A percentile compares a stretch with the other conserved stretches of the same genome.
Conservation (phyloP, 441 rosid species). For the Populus hybrid region DNA sequence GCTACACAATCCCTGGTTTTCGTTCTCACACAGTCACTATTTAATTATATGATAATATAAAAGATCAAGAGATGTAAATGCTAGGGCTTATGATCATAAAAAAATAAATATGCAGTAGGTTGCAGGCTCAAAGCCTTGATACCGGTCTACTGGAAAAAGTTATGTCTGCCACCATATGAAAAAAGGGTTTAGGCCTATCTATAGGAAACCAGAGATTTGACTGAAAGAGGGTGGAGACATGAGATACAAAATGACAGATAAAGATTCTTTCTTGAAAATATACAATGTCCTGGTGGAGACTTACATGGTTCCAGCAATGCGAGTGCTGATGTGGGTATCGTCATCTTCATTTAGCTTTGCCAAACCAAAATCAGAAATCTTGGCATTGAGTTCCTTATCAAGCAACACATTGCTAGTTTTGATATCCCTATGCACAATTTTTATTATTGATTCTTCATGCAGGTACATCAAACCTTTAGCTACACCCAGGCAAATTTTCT, state of each 20-base stretch:
- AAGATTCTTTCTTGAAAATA: not conserved
- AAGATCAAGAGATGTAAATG: not conserved
- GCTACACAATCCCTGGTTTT: not conserved
- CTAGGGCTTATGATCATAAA: not conserved
- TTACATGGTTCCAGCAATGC: conserved; percentile 88
- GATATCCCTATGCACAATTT: conserved; percentile 86
- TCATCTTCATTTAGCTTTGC: conserved; percentile 78
- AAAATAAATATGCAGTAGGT: not conserved
- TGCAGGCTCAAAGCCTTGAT: not conserved
- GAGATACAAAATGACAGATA: not conserved
- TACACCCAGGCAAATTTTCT: conserved; percentile 68
- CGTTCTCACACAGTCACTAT: not conserved
- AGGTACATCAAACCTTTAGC: conserved; percentile 81
- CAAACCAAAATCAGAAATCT: conserved; percentile 84
- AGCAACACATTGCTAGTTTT: conserved; percentile 83
- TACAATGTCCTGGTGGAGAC: conserved; percentile 15
- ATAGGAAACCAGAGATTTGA: not conserved
- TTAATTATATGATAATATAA: not conserved
- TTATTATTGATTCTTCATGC: conserved; percentile 81
- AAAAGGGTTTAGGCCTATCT: not conserved
- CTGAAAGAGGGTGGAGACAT: not conserved
- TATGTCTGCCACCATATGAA: not conserved
- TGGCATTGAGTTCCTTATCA: conserved; percentile 67
- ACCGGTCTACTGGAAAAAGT: not conserved
- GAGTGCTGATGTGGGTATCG: conserved; percentile 69